Percentiles rank a stretch among this genome's conserved stretches.
phyloP scores from a whole-genome alignment of 176 grass and related monocot genomes.

The Oropetium thomaeum region DNA sequence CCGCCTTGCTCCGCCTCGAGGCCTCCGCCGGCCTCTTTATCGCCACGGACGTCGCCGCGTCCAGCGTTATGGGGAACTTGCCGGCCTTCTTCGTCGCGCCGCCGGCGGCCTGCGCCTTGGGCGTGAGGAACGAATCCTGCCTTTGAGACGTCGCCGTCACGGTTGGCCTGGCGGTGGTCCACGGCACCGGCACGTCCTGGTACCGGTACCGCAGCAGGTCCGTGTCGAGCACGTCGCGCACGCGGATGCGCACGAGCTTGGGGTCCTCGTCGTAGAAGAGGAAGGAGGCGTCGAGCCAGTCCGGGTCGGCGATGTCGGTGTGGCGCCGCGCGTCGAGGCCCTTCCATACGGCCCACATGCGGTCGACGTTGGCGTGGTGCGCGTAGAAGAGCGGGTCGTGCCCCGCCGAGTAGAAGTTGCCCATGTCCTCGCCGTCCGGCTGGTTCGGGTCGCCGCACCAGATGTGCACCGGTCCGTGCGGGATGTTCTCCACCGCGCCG shows the following conservation, averaged over 20 bases:
- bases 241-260: conserved; percentile 40
- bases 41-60: not conserved
- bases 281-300: conserved; percentile 56
- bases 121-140: too few species aligned
- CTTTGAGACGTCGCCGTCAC: not conserved
- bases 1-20: too few species aligned
- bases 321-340: conserved; percentile 25
- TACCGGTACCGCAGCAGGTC: conserved; percentile 22
- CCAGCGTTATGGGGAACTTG: conserved; percentile 10
- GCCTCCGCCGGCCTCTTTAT: not conserved
- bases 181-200: not conserved
- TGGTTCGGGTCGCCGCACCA: conserved; percentile 35
- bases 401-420: conserved; percentile 41
- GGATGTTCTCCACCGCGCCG: conserved; percentile 27
- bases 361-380: conserved; percentile 56
- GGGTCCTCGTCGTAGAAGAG: conserved; percentile 56
- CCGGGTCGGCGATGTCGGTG: conserved; percentile 32
- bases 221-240: conserved; percentile 26
- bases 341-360: too few species aligned
- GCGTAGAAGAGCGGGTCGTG: conserved; percentile 51
- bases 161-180: conserved; percentile 15
- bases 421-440: conserved; percentile 43
- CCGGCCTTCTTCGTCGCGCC: not conserved
- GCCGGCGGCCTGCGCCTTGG: too few species aligned
- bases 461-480: conserved; percentile 24